Base-by-base conservation (phyloP, 2,329 filamentous ascomycete species). In the Hawksworthiomyces lignivorus region DNA sequence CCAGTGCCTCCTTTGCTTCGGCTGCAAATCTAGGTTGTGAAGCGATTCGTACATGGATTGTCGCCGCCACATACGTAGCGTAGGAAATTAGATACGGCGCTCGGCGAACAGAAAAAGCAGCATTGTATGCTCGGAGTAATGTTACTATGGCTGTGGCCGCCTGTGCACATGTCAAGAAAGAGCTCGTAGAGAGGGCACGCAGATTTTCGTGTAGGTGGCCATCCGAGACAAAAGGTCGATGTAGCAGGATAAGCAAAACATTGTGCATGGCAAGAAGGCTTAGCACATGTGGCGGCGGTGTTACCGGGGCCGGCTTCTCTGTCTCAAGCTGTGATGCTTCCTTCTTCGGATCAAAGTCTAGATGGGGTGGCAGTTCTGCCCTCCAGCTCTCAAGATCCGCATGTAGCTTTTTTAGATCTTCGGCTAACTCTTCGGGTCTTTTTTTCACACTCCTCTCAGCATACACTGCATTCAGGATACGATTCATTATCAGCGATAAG, bases 51-150 rank as follows among this genome's bases (percentile, higher is more conserved):
- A 65, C 67, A 38, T 70, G 65, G 15, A 76, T 73, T 0, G 70
- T 75, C 0, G 70, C 70, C 4, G 65, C 64, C 1, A 75, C 70
- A 44, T 76, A 77, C 0, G 69, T 73, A 0, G 73, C 70, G 50
- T 77, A 77, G 0, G 69, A 72, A 15, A 76, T 64, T 1, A 76
- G 55, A 41, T 76, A 76, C 0, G 73, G 73, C 0, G 72, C 68
- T 10, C 63, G 37, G 1, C 62, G 57, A 0, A 69, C 54, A 1
- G 60, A 62, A 30, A 68, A 67, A 0, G 58, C 56, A 2, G 56
- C 53, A 31, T 61, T 57, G 39, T 68, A 69, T 10, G 57, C 50
- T 1, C 55, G 52, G 5, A 61, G 28, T 4, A 49, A 30, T n/a
- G 26, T 17, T 14, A 40, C 41, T 20, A 47, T 48, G 7, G 30